Evolutionary conservation across 2,329 filamentous ascomycete genomes (phyloP).

Genomic region (Cryphonectria naterciae): DNA sequence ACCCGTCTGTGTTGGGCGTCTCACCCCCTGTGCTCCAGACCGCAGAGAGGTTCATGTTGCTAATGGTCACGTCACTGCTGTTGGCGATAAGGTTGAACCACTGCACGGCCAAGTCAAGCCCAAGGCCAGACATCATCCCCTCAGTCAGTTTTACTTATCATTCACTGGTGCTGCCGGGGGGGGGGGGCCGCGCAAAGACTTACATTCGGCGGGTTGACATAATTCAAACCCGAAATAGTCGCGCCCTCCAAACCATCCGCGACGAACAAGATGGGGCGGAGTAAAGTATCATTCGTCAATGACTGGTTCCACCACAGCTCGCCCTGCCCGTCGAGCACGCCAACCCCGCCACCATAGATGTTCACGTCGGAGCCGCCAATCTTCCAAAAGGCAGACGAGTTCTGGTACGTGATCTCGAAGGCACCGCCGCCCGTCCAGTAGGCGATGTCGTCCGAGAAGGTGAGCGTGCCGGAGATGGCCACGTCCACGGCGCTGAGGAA

Average conservation of each 20-base stretch:
- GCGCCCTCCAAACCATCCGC: constrained; percentile 54
- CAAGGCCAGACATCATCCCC: no score
- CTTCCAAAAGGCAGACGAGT: constrained; percentile 62
- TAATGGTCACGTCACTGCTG: constrained; percentile 56
- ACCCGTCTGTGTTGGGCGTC: constrained; percentile 51
- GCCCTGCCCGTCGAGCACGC: constrained; percentile 63
- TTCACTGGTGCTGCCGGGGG: no score
- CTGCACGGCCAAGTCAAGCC: constrained; percentile 1
- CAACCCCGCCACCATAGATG: constrained; percentile 52
- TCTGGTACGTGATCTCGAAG: constrained; percentile 61
- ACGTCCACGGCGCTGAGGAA: constrained; percentile 61
- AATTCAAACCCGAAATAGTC: constrained; percentile 53
- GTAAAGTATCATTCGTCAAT: constrained; percentile 52
- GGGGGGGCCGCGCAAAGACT: neutral
- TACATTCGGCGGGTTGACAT: constrained; percentile 58
- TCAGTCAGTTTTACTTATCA: neutral
- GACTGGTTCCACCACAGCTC: constrained; percentile 59
- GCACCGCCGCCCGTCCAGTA: constrained; percentile 58
- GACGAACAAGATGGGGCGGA: constrained; percentile 59
- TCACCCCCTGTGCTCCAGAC: constrained; percentile 48
- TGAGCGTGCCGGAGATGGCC: constrained; percentile 43
- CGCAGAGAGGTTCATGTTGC: constrained; percentile 52
- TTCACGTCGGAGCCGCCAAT: constrained; percentile 62
- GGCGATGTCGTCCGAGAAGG: constrained; percentile 59
- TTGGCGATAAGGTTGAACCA: constrained; percentile 62